Conservation (phyloP, 352 stramenopile genomes). For the Phytopythium helicoides region DNA sequence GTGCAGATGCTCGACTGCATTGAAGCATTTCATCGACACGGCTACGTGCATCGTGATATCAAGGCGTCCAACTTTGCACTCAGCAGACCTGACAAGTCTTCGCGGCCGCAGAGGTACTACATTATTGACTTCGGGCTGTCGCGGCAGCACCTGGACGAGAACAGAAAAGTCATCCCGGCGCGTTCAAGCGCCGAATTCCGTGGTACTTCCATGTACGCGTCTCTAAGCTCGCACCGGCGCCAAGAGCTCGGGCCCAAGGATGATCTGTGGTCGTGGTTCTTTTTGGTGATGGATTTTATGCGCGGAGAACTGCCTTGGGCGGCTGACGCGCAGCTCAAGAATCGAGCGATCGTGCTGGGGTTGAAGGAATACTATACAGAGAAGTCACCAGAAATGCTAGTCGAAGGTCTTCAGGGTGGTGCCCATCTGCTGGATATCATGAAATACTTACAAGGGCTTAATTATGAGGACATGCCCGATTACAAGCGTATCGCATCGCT, state of each 20-base stretch:
- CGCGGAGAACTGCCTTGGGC: constrained; percentile 83
- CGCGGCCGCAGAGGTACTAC: constrained; percentile 57
- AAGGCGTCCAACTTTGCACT: constrained; percentile 90
- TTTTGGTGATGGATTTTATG: constrained; percentile 87
- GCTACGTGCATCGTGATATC: constrained; percentile 88
- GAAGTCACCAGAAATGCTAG: constrained; percentile 55
- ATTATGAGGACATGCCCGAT: constrained; percentile 74
- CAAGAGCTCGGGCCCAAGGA: constrained; percentile 83
- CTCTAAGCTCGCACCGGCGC: constrained; percentile 74
- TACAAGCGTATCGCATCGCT: constrained; percentile 47
- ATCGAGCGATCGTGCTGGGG: constrained; percentile 72
- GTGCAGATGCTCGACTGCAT: constrained; percentile 88
- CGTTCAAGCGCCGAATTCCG: constrained; percentile 77
- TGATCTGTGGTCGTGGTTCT: constrained; percentile 90
- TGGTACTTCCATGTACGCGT: constrained; percentile 89
- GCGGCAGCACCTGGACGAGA: constrained; percentile 67
- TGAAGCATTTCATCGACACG: constrained; percentile 80
- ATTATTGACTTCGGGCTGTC: constrained; percentile 87
- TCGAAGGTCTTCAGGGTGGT: constrained; percentile 70
- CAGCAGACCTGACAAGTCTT: constrained; percentile 32
- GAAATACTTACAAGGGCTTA: constrained; percentile 68
- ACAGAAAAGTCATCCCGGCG: constrained; percentile 56
- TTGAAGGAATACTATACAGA: constrained; percentile 87
- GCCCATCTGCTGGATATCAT: constrained; percentile 73
- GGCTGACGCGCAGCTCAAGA: constrained; percentile 79